phyloP scores from a whole-genome alignment of 2,329 filamentous ascomycete species.

The Grosmannia huntii region DNA sequence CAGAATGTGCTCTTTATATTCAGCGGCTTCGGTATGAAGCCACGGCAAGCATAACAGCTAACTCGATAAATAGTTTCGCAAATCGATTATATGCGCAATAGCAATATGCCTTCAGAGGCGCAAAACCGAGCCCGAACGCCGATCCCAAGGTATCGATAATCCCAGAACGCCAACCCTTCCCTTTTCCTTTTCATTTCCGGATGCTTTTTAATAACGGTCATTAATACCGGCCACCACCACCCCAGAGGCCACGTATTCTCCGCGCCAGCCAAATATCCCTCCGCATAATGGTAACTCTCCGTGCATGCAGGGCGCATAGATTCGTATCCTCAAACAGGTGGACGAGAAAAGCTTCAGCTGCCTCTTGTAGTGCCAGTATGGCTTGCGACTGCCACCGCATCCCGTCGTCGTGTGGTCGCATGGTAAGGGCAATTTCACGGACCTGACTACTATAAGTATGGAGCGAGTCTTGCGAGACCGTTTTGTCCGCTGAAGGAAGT shows the following conservation, averaged over 20 bases:
- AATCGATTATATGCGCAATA: neutral
- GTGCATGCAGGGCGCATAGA: constrained; percentile 91
- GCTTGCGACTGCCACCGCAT: constrained; percentile 95
- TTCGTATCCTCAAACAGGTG: constrained; percentile 96
- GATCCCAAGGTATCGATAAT: neutral
- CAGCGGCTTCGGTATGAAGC: neutral
- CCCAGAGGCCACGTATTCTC: constrained; percentile 67
- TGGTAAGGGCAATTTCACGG: constrained; percentile 58
- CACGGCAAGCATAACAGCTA: neutral
- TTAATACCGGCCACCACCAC: constrained; percentile 43
- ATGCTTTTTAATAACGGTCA: neutral
- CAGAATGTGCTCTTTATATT: neutral
- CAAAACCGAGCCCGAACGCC: neutral
- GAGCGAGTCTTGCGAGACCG: neutral
- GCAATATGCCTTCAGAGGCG: neutral
- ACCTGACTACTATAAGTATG: constrained; percentile 17
- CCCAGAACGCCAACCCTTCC: neutral
- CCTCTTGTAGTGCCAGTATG: constrained; percentile 85
- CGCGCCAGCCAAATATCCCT: constrained; percentile 93
- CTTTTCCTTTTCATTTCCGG: neutral
- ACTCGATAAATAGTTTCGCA: neutral
- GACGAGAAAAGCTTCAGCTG: constrained; percentile 89
- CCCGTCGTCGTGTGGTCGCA: constrained; percentile 50
- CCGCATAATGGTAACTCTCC: constrained; percentile 93
- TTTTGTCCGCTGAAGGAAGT: too few relatives aligned